Base-by-base conservation (phyloP, 1,284 basidiomycete species). In the Malassezia psittaci region DNA sequence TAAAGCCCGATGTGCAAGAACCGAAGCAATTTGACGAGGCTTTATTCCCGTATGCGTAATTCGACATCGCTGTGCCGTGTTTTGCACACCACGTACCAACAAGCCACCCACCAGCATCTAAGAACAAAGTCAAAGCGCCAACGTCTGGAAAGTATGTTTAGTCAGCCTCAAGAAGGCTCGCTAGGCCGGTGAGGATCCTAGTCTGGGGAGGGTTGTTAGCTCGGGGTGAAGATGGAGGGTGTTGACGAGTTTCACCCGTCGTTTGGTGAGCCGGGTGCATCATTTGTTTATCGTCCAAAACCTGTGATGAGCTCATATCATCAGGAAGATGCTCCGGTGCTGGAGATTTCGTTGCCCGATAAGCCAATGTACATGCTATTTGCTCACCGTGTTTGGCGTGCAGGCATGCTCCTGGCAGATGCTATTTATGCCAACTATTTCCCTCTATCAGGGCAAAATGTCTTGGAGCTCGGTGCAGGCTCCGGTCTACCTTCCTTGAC, bases 381-480 rank as follows among this genome's bases (percentile, higher is more conserved):
- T 47, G 69, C 68, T 7, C 72, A 74, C 45, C 64, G 72, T 13
- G 68, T 71, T 54, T 74, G 72, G 72, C 61, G 72, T 10, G 69
- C 72, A 0, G 72, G 72, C 0, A 69, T 74, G 66, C 63, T 74
- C 15, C 60, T 74, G 32, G 58, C 64, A 34, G 72, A 74, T 34
- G 64, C 65, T 3, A 53, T 72, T 24, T 37, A 64, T 43, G 52
- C 64, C 2, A 49, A 46, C n/a, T 60, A 60, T n/a, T 54, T 69
- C 11, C 46, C 60, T 32, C 41, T 62, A 38, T 7, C 35, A 36
- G 50, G 44, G 4, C 43, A 52, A 1, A 36, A 29, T 42, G 63
- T 72, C 10, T 59, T 70, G 5, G 69, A 72, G 48, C 66, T 72
- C 5, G 69, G 69, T 2, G 67, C 66, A 4, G 69, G 69, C 0